These are phyloP conservation scores for Fusarium poae DNA, from an alignment of 2,329 filamentous ascomycete species.

Conservation along the genomic window DNA sequence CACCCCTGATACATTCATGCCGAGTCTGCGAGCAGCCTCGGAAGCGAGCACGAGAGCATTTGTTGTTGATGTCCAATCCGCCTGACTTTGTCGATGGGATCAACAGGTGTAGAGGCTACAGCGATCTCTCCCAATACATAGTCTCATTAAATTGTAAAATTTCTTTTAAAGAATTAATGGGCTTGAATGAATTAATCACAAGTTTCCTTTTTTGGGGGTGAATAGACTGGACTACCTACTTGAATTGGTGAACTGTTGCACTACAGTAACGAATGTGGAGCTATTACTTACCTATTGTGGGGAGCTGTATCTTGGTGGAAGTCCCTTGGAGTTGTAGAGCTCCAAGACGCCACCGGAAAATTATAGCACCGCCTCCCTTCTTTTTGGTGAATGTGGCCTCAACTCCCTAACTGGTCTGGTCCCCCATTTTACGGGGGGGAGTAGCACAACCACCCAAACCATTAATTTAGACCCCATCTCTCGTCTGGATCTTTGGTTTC, in stretches of 20 bases:
- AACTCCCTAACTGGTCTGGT: constrained; percentile 49
- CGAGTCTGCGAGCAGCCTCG: constrained; percentile 53
- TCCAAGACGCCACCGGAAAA: constrained; percentile 49
- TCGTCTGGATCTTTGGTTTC: constrained; percentile 43
- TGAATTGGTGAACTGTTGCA: constrained; percentile 23
- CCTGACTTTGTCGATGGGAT: constrained; percentile 39
- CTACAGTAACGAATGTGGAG: constrained; percentile 15
- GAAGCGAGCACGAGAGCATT: constrained; percentile 49
- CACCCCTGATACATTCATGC: constrained; percentile 51
- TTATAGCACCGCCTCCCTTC: constrained; percentile 50
- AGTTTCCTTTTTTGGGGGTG: constrained; percentile 1
- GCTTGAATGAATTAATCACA: constrained; percentile 19
- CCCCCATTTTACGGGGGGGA: constrained; percentile 44
- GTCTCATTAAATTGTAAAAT: constrained; percentile 53
- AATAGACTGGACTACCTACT: constrained; percentile 17
- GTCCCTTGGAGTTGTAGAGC: neutral
- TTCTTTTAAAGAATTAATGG: constrained; percentile 19
- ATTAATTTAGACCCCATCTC: constrained; percentile 48
- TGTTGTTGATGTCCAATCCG: constrained; percentile 48
- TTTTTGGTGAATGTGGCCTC: constrained; percentile 61
- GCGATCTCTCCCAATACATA: constrained; percentile 51
- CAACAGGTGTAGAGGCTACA: constrained; percentile 47
- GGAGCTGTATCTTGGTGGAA: constrained; percentile 2
- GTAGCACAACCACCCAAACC: constrained; percentile 28
- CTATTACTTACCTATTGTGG: constrained; percentile 15